phyloP scores from a whole-genome alignment of 768 basidiomycete species.

The Mycena alexandri region DNA sequence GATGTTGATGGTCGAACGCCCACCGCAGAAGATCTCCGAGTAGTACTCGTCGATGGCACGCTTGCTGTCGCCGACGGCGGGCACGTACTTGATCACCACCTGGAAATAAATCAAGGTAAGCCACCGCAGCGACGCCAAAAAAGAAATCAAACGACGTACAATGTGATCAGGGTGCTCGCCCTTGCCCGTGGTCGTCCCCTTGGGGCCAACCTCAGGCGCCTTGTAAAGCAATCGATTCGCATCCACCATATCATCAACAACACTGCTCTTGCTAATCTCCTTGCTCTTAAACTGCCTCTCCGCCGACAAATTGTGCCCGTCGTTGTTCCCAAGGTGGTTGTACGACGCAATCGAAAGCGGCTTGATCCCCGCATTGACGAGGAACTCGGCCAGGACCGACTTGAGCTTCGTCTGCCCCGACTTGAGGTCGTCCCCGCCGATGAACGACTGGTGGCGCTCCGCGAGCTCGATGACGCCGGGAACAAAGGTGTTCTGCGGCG shows the following conservation, averaged over 20 bases:
- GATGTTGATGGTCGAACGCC: slow-evolving; percentile 93
- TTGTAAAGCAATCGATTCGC: slow-evolving; percentile 93
- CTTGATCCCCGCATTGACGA: slow-evolving; percentile 98
- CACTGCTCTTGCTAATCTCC: slow-evolving; percentile 97
- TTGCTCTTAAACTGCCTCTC: slow-evolving; percentile 97
- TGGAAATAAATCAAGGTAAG: slow-evolving; percentile 1
- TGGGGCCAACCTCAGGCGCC: slow-evolving; percentile 70
- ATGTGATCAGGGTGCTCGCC: slow-evolving; percentile 99
- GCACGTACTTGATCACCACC: slow-evolving; percentile 96
- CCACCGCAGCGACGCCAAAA: neutral
- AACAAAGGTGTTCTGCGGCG: slow-evolving; percentile 99
- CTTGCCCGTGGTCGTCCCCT: slow-evolving; percentile 71
- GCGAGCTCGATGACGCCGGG: slow-evolving; percentile 95
- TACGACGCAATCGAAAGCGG: slow-evolving; percentile 97
- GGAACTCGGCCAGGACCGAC: slow-evolving; percentile 96
- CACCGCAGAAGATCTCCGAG: slow-evolving; percentile 97
- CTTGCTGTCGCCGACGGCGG: slow-evolving; percentile 97
- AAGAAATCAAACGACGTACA: slow-evolving; percentile 40
- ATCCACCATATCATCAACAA: slow-evolving; percentile 98
- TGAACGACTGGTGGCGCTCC: slow-evolving; percentile 90
- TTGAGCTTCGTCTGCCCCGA: slow-evolving; percentile 98
- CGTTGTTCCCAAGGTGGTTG: slow-evolving; percentile 99
- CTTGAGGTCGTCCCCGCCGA: slow-evolving; percentile 98
- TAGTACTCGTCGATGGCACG: slow-evolving; percentile 99
- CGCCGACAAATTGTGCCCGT: slow-evolving; percentile 91